Base-by-base conservation (phyloP, 345 rosid species). In the Corymbia maculata region DNA sequence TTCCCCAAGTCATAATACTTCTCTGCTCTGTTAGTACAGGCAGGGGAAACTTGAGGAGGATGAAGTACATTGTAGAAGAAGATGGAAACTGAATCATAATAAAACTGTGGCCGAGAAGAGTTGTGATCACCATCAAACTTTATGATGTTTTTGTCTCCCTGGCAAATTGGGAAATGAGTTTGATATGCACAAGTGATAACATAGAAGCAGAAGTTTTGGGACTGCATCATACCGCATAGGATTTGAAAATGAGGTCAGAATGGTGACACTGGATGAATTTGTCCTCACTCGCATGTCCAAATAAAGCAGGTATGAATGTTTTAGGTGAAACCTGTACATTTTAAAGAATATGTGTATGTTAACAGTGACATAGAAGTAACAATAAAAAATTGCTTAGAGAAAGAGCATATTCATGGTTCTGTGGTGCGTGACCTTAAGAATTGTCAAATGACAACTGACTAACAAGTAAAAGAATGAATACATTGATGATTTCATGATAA, bases 71-170 rank as follows among this genome's bases (percentile, higher is more conserved):
- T 97, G 93, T 91, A 94, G 93, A 98, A 97, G 96, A 98, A 98
- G 90, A 95, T 92, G 90, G 98, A 96, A 88, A 98, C 99, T 4
- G 99, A 98, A 91, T 98, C 98, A 86, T 96, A 97, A 90, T 92
- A 98, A 89, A 93, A 96, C 75, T 96, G 99, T 32, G 99, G 99
- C 89, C 99, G 92, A 36, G 99, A 95, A 57, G 99, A 93, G 91
- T 98, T 98, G 92, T 97, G 99, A 88, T 98, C 99, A 85, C 99
- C 99, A 88, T 98, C 97, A 90, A 98, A 98, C 92, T 94, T 96
- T 89, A 98, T 96, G 89, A 98, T 90, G 89, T 98, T 98, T 92
- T 96, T 98, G 92, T 97, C 99, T 64, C 99, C 99, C 99, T 98
- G 95, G 36, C 17, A 79, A 47, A 42, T 75, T 21, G 50, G 10